Evolutionary conservation across 1,139 yeast genomes (phyloP).

Genomic region (Oligophagozyma castellii): DNA sequence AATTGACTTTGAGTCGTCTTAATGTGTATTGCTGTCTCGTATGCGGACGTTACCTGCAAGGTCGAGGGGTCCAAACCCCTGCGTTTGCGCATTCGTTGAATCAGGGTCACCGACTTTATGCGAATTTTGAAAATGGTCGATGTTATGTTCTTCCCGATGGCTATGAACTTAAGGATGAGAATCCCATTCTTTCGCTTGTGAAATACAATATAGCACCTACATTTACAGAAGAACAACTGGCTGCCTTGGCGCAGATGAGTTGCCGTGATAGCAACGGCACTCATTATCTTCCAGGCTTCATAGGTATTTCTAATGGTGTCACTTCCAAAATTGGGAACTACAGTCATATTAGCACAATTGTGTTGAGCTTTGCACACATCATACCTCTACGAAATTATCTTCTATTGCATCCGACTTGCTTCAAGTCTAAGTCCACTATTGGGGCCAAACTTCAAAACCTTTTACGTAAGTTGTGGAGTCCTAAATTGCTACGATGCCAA

Average conservation of each 20-base stretch:
- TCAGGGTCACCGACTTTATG: conserved; percentile 47
- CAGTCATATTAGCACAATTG: neutral
- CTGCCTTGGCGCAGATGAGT: conserved; percentile 11
- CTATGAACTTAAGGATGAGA: no score
- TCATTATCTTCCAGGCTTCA: no score
- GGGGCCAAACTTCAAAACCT: conserved; percentile 21
- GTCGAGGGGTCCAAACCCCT: conserved; percentile 47
- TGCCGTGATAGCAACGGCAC: conserved; percentile 32
- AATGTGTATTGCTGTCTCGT: conserved; percentile 61
- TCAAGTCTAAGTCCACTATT: no score
- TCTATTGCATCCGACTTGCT: conserved; percentile 26
- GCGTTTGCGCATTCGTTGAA: conserved; percentile 58
- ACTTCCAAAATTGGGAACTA: no score
- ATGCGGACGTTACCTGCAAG: conserved; percentile 66
- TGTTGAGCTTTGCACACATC: conserved; percentile 1
- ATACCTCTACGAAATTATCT: conserved; percentile 31
- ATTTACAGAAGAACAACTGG: conserved; percentile 29
- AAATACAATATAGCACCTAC: conserved; percentile 39
- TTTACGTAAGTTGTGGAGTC: conserved; percentile 32
- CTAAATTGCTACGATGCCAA: no score
- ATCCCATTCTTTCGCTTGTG: no score
- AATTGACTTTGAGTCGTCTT: conserved; percentile 42
- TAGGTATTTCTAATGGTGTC: no score
- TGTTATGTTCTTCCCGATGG: no score
- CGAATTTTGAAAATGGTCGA: no score